These are phyloP conservation scores for Amanita thiersii DNA, from an alignment of 768 basidiomycete genomes.

Conservation along the genomic window DNA sequence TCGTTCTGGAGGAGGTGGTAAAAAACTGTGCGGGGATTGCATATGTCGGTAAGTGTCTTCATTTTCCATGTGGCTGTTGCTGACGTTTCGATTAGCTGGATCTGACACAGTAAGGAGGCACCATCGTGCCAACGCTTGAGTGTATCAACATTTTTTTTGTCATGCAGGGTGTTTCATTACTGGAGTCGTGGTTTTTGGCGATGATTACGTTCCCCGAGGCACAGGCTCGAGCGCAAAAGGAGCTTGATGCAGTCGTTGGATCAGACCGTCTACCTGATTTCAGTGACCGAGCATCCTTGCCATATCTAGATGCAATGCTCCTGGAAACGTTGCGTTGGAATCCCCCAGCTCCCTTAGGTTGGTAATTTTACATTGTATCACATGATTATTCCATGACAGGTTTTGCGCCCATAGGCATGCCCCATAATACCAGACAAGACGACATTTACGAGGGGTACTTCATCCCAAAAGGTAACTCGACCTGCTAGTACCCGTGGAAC, in stretches of 20 bases:
- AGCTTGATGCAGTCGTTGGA: constrained; percentile 33
- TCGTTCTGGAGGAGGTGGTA: constrained; percentile 23
- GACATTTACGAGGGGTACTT: constrained; percentile 22
- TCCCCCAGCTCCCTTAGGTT: constrained; percentile 27
- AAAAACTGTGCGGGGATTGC: constrained; percentile 33
- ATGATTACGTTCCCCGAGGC: constrained; percentile 32
- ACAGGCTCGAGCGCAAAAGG: constrained; percentile 33
- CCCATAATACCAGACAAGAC: constrained; percentile 23
- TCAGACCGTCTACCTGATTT: constrained; percentile 32
- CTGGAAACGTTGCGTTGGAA: constrained; percentile 36
- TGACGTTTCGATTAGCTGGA: constrained; percentile 18
- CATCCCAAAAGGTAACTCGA: constrained; percentile 16
- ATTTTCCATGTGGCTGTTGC: background rate
- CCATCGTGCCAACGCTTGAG: constrained; percentile 3
- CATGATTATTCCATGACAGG: background rate
- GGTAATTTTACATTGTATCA: background rate
- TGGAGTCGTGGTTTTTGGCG: constrained; percentile 7
- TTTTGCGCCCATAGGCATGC: constrained; percentile 18
- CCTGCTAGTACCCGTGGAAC: background rate
- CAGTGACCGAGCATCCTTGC: constrained; percentile 26
- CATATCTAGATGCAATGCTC: constrained; percentile 35
- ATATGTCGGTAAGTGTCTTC: constrained; percentile 24
- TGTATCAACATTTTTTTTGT: constrained; percentile 10
- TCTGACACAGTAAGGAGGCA: constrained; percentile 20
- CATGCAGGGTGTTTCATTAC: constrained; percentile 14